Evolutionary conservation across 2,329 filamentous ascomycete genomes (phyloP).

Genomic region (Ceratocystis variospora): DNA sequence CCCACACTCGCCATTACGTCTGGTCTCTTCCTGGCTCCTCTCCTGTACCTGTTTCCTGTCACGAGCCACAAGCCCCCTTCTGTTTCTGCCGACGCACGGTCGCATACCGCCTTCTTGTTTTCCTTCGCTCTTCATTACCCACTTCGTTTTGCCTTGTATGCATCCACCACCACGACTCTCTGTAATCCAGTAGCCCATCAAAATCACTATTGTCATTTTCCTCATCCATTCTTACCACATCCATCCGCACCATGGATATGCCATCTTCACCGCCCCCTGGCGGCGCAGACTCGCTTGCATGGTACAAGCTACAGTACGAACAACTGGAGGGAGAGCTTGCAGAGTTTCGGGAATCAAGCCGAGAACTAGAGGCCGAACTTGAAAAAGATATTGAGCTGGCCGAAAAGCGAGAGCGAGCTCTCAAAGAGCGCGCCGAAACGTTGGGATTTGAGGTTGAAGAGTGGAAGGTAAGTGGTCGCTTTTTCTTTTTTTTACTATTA

Average conservation of each 20-base stretch:
- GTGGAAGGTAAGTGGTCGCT: conserved; percentile 66
- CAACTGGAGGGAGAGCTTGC: conserved; percentile 78
- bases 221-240: neutral
- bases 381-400: conserved; percentile 93
- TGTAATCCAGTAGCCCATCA: conserved; percentile 3
- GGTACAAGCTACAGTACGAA: conserved; percentile 95
- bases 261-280: conserved; percentile 48
- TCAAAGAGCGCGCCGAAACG: conserved; percentile 77
- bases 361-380: conserved; percentile 83
- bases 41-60: neutral
- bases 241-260: conserved; percentile 39
- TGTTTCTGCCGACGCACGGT: conserved; percentile 13
- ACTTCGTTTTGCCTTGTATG: conserved; percentile 7
- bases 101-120: conserved; percentile 16
- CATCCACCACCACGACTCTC: conserved; percentile 5
- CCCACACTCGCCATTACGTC: neutral
- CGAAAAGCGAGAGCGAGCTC: conserved; percentile 75
- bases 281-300: conserved; percentile 65
- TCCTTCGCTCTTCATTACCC: neutral
- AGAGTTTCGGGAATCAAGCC: conserved; percentile 87
- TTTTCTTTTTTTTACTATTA: neutral
- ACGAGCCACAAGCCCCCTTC: neutral
- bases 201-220: neutral
- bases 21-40: neutral
- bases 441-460: conserved; percentile 85